Evolutionary conservation across 495 filamentous ascomycete genomes (phyloP), one percentile per base, ranked within the genome.

Genomic region (Cenococcum geophilum): DNA sequence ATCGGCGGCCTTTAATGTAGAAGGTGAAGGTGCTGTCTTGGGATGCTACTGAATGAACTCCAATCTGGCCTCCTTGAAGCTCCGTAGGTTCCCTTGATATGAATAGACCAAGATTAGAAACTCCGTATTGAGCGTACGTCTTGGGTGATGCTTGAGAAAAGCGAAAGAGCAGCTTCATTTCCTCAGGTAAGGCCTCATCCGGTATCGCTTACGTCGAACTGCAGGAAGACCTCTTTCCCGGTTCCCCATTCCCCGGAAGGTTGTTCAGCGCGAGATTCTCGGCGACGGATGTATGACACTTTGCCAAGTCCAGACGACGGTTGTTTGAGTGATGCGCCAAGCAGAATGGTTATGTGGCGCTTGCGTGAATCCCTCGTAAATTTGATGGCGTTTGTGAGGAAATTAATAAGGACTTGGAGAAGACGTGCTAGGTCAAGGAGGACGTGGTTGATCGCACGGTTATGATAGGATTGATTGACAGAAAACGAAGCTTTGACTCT

Each of bases 381-480:
- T 50, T 74, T 74, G 64, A 74, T 71, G 0, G 72, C 70, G 47
- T 72, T 73, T n/a, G 65, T 69, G 12, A 74, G 51, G 12, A 74
- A 58, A 58, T 74, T 74, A 23, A 72, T 66, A 23, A 74, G 58
- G 0, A 74, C 64, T 50, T 74, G 72, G 5, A 58, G 50, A 8
- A 74, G 45, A 22, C 72, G 57, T 5, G 56, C 51, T 11, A 57
- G 42, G 55, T 74, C 72, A 5, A 66, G 62, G 58, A 70, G 62
- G 36, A 71, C 60, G 54, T 60, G 63, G 23, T 68, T 59, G 14
- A 74, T 59, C 10, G 32, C 42, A 18, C 57, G 42, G 27, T 70
- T 56, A 36, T 49, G 23, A 40, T 64, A 69, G 10, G 64, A 65
- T 11, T 56, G 36, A 45, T 74, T 65, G 16, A 67, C 49, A 0